Conservation (phyloP, 2,329 filamentous ascomycete genomes). For the Fusarium mexicanum region DNA sequence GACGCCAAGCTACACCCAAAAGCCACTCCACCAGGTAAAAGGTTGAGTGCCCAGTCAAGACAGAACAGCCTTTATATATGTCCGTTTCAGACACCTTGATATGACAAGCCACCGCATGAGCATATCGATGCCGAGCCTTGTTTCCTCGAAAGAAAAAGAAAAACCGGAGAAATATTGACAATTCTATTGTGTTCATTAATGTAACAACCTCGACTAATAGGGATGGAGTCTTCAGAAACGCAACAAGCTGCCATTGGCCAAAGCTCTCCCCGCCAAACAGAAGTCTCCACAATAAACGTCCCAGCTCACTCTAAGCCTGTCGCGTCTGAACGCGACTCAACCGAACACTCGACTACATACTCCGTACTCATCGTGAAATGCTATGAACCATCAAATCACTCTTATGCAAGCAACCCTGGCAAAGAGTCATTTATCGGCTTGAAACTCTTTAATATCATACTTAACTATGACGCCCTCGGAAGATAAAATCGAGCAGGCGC, state of each 20-base stretch:
- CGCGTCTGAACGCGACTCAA: conserved; percentile 38
- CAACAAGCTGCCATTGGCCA: conserved; percentile 28
- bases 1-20: conserved; percentile 16
- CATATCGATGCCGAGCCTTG: not conserved
- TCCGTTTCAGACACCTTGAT: not conserved
- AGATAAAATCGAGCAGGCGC: conserved; percentile 55
- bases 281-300: conserved; percentile 21
- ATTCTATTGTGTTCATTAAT: not conserved
- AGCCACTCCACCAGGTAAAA: conserved; percentile 22
- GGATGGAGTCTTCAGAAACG: not conserved
- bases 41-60: not conserved
- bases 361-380: not conserved
- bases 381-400: not conserved
- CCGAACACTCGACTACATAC: conserved; percentile 7
- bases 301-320: conserved; percentile 12
- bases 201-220: not conserved
- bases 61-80: not conserved
- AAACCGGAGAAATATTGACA: not conserved
- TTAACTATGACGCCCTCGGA: conserved; percentile 53
- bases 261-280: conserved; percentile 24
- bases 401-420: not conserved
- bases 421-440: not conserved
- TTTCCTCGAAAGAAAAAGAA: not conserved
- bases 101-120: not conserved
- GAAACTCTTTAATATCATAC: not conserved